Evolutionary conservation across 2,329 filamentous ascomycete species (phyloP), one percentile per base, ranked within the genome.

Genomic region (Plectosphaerella plurivora): DNA sequence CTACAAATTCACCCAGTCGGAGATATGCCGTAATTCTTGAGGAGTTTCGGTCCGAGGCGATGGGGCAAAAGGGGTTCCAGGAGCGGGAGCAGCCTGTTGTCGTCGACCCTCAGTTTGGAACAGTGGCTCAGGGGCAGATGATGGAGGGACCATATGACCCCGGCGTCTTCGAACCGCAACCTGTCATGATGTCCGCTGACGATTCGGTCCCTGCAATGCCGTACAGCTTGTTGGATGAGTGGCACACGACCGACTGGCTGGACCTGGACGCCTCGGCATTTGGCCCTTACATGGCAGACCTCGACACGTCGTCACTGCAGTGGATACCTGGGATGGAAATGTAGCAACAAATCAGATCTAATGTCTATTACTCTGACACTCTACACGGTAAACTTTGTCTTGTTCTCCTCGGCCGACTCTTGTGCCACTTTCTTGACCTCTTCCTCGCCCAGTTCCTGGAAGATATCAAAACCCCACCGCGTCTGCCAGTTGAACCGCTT

Each of bases 381-480:
- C 46, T 59, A 64, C 6, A 63, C 55, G 2, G 54, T 62, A 51
- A 71, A 71, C 54, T 68, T 70, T 18, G 57, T 60, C 57, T 68
- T 60, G 59, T 71, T 71, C 57, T 68, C 66, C 36, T 64, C 63
- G 0, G 59, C 70, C 6, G 63, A 59, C 33, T 69, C 68, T 49
- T 49, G 54, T 10, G 68, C 70, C 46, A 65, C 59, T 18, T 61
- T 57, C 60, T 65, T 66, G 5, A 69, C 63, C 37, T 65, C 60
- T 4, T 67, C 68, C 18, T 73, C 68, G 1, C 69, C 67, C 0
- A 68, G 57, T 60, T 76, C 72, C 22, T 71, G 67, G 53, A 75
- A 76, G 25, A 76, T 74, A 55, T 76, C 71, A 42, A 65, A 67
- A 0, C 73, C 74, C 74, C 71, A 75, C 12, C 64, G 56, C 5